Base-by-base conservation (phyloP, 176 grass and related monocot genomes). In the Musa itinerans region DNA sequence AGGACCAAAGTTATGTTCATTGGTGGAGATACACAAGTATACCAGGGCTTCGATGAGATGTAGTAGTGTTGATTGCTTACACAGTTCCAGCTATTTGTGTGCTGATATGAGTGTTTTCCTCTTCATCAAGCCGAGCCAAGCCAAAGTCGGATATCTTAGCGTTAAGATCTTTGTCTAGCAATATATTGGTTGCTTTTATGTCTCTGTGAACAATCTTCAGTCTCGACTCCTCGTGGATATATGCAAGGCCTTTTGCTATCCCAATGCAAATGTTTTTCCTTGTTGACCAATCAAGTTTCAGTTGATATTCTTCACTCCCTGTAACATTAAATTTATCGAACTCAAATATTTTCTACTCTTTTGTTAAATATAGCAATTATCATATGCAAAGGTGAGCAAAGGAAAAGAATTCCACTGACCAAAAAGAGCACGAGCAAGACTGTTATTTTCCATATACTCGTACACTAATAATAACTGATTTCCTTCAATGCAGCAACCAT, bases 401-500 rank as follows among this genome's bases (percentile, higher is more conserved):
- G 20, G 2, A 66, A 26, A 66, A 12, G 20, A 25, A 3, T 10
- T 66, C 10, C 24, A 52, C n/a, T 23, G 19, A 72, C 69, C 69
- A 21, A 52, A 53, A 21, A 72, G 69, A 72, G 50, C 50, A 6
- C 50, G 50, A 11, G 69, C 69, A 52, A 72, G 69, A 52, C 69
- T 72, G 21, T 72, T 72, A 23, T 72, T 72, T 21, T 72, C 69
- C 69, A 72, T 72, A 53, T 72, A 72, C 52, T 72, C 69, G 53
- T 72, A 72, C 22, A 72, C 50, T 52, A 72, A 20, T 20, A 72
- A 2, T 72, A 72, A 52, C n/a, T 72, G 69, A 52, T 72, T 72
- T 72, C 48, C 69, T 72, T 72, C 69, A 52, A 53, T 72, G 12
- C 63, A 66, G 12, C 63, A 66, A 25, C 63, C 63, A 66, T 66